phyloP scores from a whole-genome alignment of 2,329 filamentous ascomycete species.

The Phialophora chinensis region DNA sequence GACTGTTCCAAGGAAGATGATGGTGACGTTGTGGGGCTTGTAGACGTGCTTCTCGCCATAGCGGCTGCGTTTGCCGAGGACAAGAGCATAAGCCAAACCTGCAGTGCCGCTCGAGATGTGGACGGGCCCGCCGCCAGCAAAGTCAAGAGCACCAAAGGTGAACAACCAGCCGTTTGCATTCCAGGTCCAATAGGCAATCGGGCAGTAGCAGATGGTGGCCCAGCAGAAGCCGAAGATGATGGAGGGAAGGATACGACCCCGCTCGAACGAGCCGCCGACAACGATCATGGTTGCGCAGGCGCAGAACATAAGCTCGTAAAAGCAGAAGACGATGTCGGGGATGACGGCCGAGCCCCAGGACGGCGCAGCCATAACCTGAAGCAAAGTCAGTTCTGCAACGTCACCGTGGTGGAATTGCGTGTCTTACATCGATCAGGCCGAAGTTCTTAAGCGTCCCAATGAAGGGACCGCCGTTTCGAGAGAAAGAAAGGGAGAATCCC shows the following conservation, averaged over 20 bases:
- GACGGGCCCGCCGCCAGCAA: slow-evolving; percentile 76
- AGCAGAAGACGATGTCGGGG: slow-evolving; percentile 70
- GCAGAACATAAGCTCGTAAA: slow-evolving; percentile 70
- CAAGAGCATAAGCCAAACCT: slow-evolving; percentile 74
- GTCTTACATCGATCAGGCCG: slow-evolving; percentile 66
- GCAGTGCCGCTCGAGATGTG: slow-evolving; percentile 75
- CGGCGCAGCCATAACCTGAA: slow-evolving; percentile 56
- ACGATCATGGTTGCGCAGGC: slow-evolving; percentile 64
- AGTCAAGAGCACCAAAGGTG: slow-evolving; percentile 72
- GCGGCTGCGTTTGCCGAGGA: slow-evolving; percentile 72
- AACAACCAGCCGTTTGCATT: slow-evolving; percentile 74
- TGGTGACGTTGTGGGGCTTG: slow-evolving; percentile 72
- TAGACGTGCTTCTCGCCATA: slow-evolving; percentile 59
- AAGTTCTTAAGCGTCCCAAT: slow-evolving; percentile 69
- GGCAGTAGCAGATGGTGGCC: slow-evolving; percentile 72
- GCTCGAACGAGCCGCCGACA: slow-evolving; percentile 67
- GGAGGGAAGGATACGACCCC: slow-evolving; percentile 68
- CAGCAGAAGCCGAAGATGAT: slow-evolving; percentile 75
- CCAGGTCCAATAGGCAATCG: slow-evolving; percentile 78
- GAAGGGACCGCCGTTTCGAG: slow-evolving; percentile 64
- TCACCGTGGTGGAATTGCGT: slow-evolving; percentile 46
- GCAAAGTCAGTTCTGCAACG: slow-evolving; percentile 3
- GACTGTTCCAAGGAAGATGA: slow-evolving; percentile 72
- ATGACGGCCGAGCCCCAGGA: slow-evolving; percentile 63
- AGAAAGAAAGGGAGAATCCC: slow-evolving; percentile 69